Percentiles rank a stretch among this genome's conserved stretches.
phyloP scores from a whole-genome alignment of 495 filamentous ascomycete species.

The Umbilicaria muhlenbergii region DNA sequence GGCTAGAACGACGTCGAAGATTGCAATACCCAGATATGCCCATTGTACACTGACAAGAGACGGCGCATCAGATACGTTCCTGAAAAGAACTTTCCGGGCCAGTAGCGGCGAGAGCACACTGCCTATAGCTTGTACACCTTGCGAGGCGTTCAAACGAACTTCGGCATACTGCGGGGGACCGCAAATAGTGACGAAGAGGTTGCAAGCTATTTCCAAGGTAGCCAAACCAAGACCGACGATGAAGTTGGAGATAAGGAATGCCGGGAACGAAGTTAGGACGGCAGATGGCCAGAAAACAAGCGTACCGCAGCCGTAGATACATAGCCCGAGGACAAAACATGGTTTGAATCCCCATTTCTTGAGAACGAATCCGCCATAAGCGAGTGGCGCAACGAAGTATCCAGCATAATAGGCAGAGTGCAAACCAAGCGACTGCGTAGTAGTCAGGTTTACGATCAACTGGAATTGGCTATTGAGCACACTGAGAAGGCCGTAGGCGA shows the following conservation, averaged over 20 bases:
- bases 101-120: constrained; percentile 45
- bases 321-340: constrained; percentile 48
- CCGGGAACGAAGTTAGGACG: constrained; percentile 47
- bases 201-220: constrained; percentile 48
- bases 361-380: constrained; percentile 40
- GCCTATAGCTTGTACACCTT: constrained; percentile 53
- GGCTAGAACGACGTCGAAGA: constrained; percentile 49
- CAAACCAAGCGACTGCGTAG: constrained; percentile 36
- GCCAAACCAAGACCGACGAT: constrained; percentile 49
- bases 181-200: constrained; percentile 53
- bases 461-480: constrained; percentile 51
- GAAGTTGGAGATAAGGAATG: constrained; percentile 51
- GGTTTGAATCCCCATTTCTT: constrained; percentile 52
- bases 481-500: constrained; percentile 70
- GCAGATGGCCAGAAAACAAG: constrained; percentile 63
- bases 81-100: constrained; percentile 46
- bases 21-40: constrained; percentile 52
- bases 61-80: constrained; percentile 29
- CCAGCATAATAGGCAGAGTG: constrained; percentile 51
- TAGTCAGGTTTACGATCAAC: constrained; percentile 27
- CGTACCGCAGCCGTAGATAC: constrained; percentile 46
- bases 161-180: constrained; percentile 52
- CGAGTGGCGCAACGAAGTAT: constrained; percentile 42
- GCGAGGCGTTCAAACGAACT: constrained; percentile 47
- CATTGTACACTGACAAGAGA: constrained; percentile 53